Percentiles rank a stretch among this genome's conserved stretches.
Conservation (phyloP, 768 basidiomycete species). For the Boletus rubroflammeus region DNA sequence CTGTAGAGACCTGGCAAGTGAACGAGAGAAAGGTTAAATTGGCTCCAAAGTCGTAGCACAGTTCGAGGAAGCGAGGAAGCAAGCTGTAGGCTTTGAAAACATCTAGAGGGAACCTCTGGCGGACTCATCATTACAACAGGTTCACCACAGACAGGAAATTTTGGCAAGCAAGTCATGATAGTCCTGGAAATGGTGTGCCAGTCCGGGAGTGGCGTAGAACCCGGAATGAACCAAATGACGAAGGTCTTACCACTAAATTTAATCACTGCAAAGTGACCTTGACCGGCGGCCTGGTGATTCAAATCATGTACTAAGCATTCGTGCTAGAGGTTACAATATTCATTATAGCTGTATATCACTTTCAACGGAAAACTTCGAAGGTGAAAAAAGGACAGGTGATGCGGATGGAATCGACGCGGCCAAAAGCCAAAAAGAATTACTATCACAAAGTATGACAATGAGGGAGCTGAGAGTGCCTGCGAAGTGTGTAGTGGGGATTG, state of each 20-base stretch:
- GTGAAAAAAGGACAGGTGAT: slow-evolving; percentile 1
- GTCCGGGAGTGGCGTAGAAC: too few relatives aligned
- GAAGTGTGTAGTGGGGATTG: not conserved
- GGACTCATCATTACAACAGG: not conserved
- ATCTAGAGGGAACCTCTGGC: not conserved
- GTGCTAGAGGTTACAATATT: not conserved
- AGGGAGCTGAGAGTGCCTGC: not conserved
- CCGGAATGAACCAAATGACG: too few relatives aligned
- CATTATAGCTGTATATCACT: not conserved
- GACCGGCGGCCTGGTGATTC: too few relatives aligned
- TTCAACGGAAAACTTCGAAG: not conserved
- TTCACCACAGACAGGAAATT: not conserved
- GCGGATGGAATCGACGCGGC: slow-evolving; percentile 12
- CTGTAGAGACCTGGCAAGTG: slow-evolving; percentile 55
- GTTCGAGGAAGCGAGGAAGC: not conserved
- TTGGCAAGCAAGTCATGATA: not conserved
- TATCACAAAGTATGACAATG: not conserved
- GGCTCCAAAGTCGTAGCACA: not conserved
- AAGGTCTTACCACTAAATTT: too few relatives aligned
- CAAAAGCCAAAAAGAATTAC: not conserved
- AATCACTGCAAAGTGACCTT: too few relatives aligned
- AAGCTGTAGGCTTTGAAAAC: not conserved
- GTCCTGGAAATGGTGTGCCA: too few relatives aligned
- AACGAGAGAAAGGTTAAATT: slow-evolving; percentile 36
- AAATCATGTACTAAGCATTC: not conserved